Evolutionary conservation across 805 yeast genomes (phyloP), one percentile per base, ranked within the genome.

Genomic region (Cyberlindnera xishuangbannaensis): DNA sequence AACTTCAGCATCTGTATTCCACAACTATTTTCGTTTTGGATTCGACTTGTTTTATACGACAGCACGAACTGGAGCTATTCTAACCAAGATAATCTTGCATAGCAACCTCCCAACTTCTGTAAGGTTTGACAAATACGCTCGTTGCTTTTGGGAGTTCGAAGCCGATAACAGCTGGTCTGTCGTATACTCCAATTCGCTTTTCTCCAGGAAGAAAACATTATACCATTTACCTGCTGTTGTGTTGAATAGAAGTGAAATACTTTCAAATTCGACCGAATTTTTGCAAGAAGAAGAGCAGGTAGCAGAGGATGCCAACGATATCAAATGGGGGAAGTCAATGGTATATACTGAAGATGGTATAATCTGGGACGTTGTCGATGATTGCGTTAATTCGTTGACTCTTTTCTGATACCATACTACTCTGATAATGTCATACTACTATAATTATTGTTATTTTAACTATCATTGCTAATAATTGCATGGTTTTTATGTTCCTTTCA

Each of bases 11-110:
- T 27, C 36, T 2, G 33, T 67, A 30, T 70, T 75, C 41, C 81
- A 76, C 51, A 76, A 76, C 47, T 76, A 76, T 48, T 76, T 66
- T 50, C 50, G 62, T 15, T 61, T 50, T 42, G 83, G 83, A 0
- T 53, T 75, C 25, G 83, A 76, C 49, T 50, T 75, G 7, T 51
- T 75, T 16, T 76, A 73, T 50, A 33, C 26, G 9, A 34, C 35
- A 7, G 32, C 34, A 1, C 21, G 36, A 7, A 65, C 66, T 25
- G 55, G 70, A 22, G 47, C 51, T 8, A 49, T 58, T 2, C 55
- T 75, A 14, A 58, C 57, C 24, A 75, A 74, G 38, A 38, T 76
- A 4, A 59, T 73, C 2, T 24, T 73, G 8, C 82, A 76, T 47
- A 64, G 64, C 40, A 79, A 78, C 22, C 60, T 66, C 5, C 60